These are phyloP conservation scores for Aechmea fasciata DNA, from an alignment of 176 grass and related monocot genomes.

Conservation along the genomic window DNA sequence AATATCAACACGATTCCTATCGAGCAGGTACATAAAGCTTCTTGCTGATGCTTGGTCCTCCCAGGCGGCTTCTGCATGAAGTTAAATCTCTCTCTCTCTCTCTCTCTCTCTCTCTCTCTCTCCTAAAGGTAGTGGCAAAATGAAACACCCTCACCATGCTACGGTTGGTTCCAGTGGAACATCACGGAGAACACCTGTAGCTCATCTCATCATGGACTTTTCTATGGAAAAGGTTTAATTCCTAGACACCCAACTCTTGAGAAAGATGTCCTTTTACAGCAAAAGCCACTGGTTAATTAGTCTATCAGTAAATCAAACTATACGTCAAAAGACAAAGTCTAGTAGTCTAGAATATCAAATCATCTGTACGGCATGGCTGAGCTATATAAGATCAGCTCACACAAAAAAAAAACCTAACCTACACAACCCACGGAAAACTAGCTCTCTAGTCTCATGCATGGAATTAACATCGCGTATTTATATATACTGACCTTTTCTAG, in stretches of 20 bases:
- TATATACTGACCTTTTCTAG: too few relatives aligned
- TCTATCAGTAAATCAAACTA: background rate
- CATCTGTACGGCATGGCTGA: slow-evolving; percentile 3
- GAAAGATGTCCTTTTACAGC: background rate
- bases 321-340: background rate
- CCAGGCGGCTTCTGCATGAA: background rate
- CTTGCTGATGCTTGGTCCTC: background rate
- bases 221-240: background rate
- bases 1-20: background rate
- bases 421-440: background rate
- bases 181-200: background rate
- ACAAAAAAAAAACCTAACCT: background rate
- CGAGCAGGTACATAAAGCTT: background rate
- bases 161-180: background rate
- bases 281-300: background rate
- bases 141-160: background rate
- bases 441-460: background rate
- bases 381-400: background rate
- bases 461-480: too few relatives aligned
- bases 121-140: background rate
- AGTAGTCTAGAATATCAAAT: background rate
- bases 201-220: background rate
- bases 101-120: background rate
- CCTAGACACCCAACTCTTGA: background rate
- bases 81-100: background rate